phyloP scores from a whole-genome alignment of 768 basidiomycete genomes.

The Scleroderma citrinum region DNA sequence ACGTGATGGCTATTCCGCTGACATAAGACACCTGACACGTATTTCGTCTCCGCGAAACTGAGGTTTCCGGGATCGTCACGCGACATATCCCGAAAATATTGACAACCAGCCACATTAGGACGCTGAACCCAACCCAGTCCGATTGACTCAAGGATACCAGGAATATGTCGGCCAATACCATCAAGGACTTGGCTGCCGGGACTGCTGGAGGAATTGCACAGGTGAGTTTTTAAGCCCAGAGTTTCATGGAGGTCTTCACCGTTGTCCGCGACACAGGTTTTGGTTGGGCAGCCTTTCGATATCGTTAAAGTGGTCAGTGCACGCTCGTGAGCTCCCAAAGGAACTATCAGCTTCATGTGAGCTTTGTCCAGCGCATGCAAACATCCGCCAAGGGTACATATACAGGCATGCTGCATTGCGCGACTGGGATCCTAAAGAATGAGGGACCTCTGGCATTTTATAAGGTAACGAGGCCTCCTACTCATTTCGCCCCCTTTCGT shows the following conservation, averaged over 20 bases:
- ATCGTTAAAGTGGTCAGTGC: constrained; percentile 90
- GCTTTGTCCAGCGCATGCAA: constrained; percentile 74
- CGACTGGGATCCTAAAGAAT: constrained; percentile 82
- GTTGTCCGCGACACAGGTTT: constrained; percentile 44
- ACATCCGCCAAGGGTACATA: constrained; percentile 89
- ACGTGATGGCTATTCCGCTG: too few species aligned
- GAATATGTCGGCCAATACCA: constrained; percentile 44
- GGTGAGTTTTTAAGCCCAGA: constrained; percentile 32
- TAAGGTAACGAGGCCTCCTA: constrained; percentile 51
- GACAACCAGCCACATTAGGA: not conserved
- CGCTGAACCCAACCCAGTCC: not conserved
- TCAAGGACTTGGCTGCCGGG: constrained; percentile 85
- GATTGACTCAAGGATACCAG: constrained; percentile 6
- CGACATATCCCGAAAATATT: not conserved
- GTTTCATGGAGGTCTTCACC: not conserved
- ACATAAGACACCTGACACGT: too few species aligned
- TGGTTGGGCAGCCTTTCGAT: constrained; percentile 93
- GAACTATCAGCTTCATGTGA: constrained; percentile 5
- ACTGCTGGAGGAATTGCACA: constrained; percentile 90
- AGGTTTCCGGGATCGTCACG: not conserved
- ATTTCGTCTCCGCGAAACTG: too few species aligned
- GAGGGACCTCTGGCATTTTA: constrained; percentile 94
- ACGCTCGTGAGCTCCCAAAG: not conserved
- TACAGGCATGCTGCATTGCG: constrained; percentile 81
- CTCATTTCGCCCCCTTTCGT: not conserved